A percentile compares a stretch with the other conserved stretches of the same genome.
phyloP scores from a whole-genome alignment of 2,329 filamentous ascomycete species.

The Setomelanomma holmii region DNA sequence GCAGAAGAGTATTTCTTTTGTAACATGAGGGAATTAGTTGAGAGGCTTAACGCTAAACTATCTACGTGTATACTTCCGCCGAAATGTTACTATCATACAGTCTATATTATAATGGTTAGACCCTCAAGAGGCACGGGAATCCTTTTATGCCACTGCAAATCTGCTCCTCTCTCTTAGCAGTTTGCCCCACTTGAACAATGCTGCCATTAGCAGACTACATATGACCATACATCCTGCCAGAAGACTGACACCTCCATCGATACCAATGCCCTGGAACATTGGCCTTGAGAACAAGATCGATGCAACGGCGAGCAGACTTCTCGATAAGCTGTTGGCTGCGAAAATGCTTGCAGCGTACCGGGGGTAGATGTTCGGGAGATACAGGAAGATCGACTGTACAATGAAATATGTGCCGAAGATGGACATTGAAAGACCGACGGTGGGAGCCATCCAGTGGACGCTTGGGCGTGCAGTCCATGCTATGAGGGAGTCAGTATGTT shows the following conservation, averaged over 20 bases:
- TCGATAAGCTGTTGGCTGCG: conserved; percentile 67
- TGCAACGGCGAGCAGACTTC: conserved; percentile 63
- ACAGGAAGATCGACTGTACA: conserved; percentile 62
- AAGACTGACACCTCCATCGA: conserved; percentile 64
- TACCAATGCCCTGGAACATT: conserved; percentile 64
- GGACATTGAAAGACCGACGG: conserved; percentile 59
- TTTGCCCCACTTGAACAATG: conserved; percentile 64
- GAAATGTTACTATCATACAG: neutral
- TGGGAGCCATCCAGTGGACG: conserved; percentile 64
- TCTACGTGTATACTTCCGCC: neutral
- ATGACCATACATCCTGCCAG: conserved; percentile 56
- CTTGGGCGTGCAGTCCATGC: conserved; percentile 68
- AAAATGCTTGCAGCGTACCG: conserved; percentile 57
- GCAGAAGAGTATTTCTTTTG: too few species aligned
- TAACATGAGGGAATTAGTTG: too few species aligned
- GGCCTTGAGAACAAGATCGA: conserved; percentile 66
- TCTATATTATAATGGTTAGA: neutral
- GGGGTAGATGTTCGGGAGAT: conserved; percentile 70
- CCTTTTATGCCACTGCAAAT: conserved; percentile 55
- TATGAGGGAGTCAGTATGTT: conserved; percentile 1
- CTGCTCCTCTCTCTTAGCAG: conserved; percentile 63
- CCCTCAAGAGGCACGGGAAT: too few species aligned
- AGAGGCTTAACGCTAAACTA: neutral
- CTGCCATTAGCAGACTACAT: conserved; percentile 62
- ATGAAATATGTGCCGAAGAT: conserved; percentile 50